These are phyloP conservation scores for Ustilago curta DNA, from an alignment of 1,284 basidiomycete genomes.

Conservation along the genomic window DNA sequence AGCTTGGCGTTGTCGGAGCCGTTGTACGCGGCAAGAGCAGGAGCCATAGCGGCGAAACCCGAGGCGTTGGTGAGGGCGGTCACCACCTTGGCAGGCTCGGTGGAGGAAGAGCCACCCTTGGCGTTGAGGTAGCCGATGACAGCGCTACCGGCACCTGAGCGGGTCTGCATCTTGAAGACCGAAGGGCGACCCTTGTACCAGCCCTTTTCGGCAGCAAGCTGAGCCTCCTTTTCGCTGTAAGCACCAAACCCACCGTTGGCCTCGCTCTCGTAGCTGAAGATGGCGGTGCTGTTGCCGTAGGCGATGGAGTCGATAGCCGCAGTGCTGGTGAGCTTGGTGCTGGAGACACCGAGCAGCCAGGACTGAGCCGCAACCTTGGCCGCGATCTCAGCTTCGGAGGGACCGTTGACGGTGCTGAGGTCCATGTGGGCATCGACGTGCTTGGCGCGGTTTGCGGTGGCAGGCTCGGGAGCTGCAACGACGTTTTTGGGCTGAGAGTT, in stretches of 20 bases:
- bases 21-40: constrained; percentile 57
- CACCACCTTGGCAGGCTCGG: constrained; percentile 51
- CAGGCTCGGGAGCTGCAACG: constrained; percentile 49
- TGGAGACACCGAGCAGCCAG: constrained; percentile 57
- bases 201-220: constrained; percentile 38
- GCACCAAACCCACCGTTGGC: constrained; percentile 64
- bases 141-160: constrained; percentile 75
- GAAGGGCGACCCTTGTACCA: constrained; percentile 53
- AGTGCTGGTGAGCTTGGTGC: constrained; percentile 51
- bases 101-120: constrained; percentile 47
- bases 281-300: constrained; percentile 60
- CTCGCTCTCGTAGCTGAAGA: constrained; percentile 68
- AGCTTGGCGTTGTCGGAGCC: constrained; percentile 55
- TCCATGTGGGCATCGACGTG: constrained; percentile 54
- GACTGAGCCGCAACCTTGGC: constrained; percentile 46
- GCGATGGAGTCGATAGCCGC: constrained; percentile 63
- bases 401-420: constrained; percentile 47
- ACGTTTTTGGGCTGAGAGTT: constrained; percentile 42
- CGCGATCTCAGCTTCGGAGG: constrained; percentile 48
- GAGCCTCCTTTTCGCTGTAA: constrained; percentile 60
- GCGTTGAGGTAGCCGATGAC: constrained; percentile 65
- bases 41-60: constrained; percentile 65
- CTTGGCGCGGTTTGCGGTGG: constrained; percentile 48
- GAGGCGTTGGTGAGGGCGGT: constrained; percentile 66
- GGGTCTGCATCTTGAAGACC: constrained; percentile 68